phyloP scores from a whole-genome alignment of 2,329 filamentous ascomycete species.

The Fusarium aywerte region DNA sequence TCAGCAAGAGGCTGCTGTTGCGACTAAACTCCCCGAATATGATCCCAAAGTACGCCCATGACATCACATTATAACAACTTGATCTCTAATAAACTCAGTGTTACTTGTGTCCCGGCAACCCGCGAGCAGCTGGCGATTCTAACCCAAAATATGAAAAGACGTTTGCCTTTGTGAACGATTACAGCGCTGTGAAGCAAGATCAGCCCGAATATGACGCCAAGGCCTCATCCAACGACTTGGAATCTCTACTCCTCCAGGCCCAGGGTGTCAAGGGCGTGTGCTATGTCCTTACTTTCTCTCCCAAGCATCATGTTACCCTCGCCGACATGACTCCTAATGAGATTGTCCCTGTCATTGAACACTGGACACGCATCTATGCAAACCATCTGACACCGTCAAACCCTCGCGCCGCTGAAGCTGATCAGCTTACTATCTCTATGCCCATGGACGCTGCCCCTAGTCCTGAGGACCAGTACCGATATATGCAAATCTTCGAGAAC shows the following conservation, averaged over 20 bases:
- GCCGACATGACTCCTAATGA: constrained; percentile 84
- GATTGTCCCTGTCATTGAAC: constrained; percentile 84
- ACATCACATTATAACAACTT: constrained; percentile 4
- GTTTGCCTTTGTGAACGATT: constrained; percentile 97
- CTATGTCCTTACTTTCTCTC: constrained; percentile 95
- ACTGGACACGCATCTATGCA: constrained; percentile 92
- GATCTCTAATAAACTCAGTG: constrained; percentile 64
- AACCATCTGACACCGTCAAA: constrained; percentile 79
- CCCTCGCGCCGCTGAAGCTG: constrained; percentile 63
- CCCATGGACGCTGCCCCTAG: constrained; percentile 50
- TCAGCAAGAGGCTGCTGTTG: constrained; percentile 78
- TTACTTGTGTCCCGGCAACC: constrained; percentile 93
- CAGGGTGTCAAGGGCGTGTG: constrained; percentile 93
- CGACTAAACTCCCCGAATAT: constrained; percentile 78
- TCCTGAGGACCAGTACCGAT: constrained; percentile 82
- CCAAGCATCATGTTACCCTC: constrained; percentile 89
- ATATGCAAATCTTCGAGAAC: constrained; percentile 99
- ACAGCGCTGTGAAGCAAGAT: constrained; percentile 93
- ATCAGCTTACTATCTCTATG: constrained; percentile 55
- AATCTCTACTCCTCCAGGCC: constrained; percentile 80
- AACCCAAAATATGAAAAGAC: constrained; percentile 90
- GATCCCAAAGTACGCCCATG: constrained; percentile 71
- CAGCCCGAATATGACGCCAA: constrained; percentile 78
- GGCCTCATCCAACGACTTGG: constrained; percentile 65
- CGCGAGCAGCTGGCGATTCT: constrained; percentile 83